phyloP scores from a whole-genome alignment of 441 rosid species.

The Flueggea neowawraea region DNA sequence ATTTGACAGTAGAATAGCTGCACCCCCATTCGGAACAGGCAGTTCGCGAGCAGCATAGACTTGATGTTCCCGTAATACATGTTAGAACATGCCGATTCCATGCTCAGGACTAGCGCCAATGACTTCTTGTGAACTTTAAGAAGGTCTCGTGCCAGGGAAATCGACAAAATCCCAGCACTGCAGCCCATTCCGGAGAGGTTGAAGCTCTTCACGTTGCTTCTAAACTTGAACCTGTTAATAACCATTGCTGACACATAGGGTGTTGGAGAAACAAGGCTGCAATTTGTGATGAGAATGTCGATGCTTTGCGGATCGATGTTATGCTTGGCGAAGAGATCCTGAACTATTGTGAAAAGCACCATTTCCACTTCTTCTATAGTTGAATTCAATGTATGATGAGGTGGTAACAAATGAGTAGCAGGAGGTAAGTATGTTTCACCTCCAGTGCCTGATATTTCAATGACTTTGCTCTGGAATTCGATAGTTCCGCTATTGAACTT shows the following conservation, averaged over 20 bases:
- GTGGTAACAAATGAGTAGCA: slow-evolving; percentile 26
- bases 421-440: slow-evolving; percentile 55
- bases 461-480: slow-evolving; percentile 46
- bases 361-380: slow-evolving; percentile 42
- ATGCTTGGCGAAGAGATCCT: slow-evolving; percentile 43
- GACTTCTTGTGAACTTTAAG: slow-evolving; percentile 35
- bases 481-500: neutral
- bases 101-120: slow-evolving; percentile 46
- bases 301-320: slow-evolving; percentile 39
- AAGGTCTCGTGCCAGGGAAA: slow-evolving; percentile 35
- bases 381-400: slow-evolving; percentile 30
- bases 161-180: slow-evolving; percentile 53
- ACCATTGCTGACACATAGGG: slow-evolving; percentile 57
- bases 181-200: slow-evolving; percentile 72
- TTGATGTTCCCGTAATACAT: slow-evolving; percentile 60
- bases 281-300: slow-evolving; percentile 51
- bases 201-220: slow-evolving; percentile 47
- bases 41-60: slow-evolving; percentile 68
- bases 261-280: slow-evolving; percentile 43
- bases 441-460: slow-evolving; percentile 64
- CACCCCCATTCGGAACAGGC: slow-evolving; percentile 66
- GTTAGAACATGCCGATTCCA: slow-evolving; percentile 54
- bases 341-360: slow-evolving; percentile 43
- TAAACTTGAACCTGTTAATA: slow-evolving; percentile 49
- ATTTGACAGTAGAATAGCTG: slow-evolving; percentile 57